A percentile compares a stretch with the other conserved stretches of the same genome.
Conservation (phyloP, 1,284 basidiomycete genomes). For the Leccinum subspadiceum region DNA sequence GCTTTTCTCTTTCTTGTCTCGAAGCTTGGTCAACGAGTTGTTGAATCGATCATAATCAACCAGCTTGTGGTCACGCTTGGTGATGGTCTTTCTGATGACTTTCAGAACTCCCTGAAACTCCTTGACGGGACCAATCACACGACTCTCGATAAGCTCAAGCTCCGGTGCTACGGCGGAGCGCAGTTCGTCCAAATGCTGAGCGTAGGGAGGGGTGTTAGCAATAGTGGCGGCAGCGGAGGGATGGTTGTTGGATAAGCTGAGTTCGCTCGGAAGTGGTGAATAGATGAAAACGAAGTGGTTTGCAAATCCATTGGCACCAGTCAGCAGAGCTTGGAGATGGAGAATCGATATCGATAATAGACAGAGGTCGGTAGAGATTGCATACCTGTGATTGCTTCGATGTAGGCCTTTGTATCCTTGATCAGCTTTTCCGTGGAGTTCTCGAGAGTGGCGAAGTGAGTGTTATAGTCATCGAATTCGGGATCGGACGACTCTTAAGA, state of each 20-base stretch:
- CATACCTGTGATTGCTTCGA: slow-evolving; percentile 78
- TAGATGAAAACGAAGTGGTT: slow-evolving; percentile 78
- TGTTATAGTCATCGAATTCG: slow-evolving; percentile 82
- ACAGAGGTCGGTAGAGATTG: slow-evolving; percentile 10
- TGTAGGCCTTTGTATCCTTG: slow-evolving; percentile 89
- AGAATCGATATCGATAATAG: slow-evolving; percentile 5
- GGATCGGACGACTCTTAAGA: slow-evolving; percentile 77
- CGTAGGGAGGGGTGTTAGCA: slow-evolving; percentile 69
- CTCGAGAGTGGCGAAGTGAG: slow-evolving; percentile 79
- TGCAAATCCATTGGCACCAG: slow-evolving; percentile 74
- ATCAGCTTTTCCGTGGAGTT: slow-evolving; percentile 83
- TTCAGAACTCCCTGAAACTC: slow-evolving; percentile 89
- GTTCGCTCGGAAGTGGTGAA: slow-evolving; percentile 80
- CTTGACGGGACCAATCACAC: slow-evolving; percentile 84
- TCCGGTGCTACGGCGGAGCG: slow-evolving; percentile 81
- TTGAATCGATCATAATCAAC: slow-evolving; percentile 96
- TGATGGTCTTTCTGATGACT: slow-evolving; percentile 89
- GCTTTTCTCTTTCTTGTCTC: slow-evolving; percentile 97
- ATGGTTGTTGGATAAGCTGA: slow-evolving; percentile 76
- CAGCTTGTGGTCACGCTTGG: slow-evolving; percentile 97
- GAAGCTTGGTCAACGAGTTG: slow-evolving; percentile 90
- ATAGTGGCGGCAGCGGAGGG: slow-evolving; percentile 81
- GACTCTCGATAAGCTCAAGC: slow-evolving; percentile 90
- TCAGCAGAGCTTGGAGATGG: slow-evolving; percentile 68
- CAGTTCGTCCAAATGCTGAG: slow-evolving; percentile 81